Percentiles rank a stretch among this genome's conserved stretches.
Evolutionary conservation across 1,139 yeast species (phyloP).

Genomic region (Wickerhamomyces sp.): DNA sequence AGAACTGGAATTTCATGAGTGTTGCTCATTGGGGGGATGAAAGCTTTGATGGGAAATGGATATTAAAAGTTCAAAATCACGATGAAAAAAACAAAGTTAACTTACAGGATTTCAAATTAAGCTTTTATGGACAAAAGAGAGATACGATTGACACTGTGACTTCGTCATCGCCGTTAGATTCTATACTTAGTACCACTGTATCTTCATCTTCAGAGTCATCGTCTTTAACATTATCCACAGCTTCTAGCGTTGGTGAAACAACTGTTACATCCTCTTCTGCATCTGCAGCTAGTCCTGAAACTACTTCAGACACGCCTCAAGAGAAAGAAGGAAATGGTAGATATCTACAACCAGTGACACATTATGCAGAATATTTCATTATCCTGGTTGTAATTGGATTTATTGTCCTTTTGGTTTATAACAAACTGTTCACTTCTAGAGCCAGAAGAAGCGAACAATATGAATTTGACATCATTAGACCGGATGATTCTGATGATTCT

Average conservation of each 20-base stretch:
- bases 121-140: slow-evolving; percentile 69
- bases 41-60: slow-evolving; percentile 79
- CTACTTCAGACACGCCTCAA: slow-evolving; percentile 4
- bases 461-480: slow-evolving; percentile 75
- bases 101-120: slow-evolving; percentile 69
- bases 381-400: slow-evolving; percentile 59
- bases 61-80: slow-evolving; percentile 52
- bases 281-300: slow-evolving; percentile 3
- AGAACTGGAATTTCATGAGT: slow-evolving; percentile 91
- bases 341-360: slow-evolving; percentile 34
- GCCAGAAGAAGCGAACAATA: slow-evolving; percentile 63
- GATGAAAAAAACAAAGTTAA: slow-evolving; percentile 39
- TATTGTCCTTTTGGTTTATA: slow-evolving; percentile 45
- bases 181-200: background rate
- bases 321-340: slow-evolving; percentile 28
- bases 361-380: slow-evolving; percentile 56
- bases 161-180: background rate
- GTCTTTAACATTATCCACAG: slow-evolving; percentile 1
- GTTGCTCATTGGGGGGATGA: slow-evolving; percentile 97
- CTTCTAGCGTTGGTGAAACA: background rate
- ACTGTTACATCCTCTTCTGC: slow-evolving; percentile 2
- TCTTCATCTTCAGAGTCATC: slow-evolving; percentile 1
- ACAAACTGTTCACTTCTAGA: slow-evolving; percentile 45
- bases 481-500: slow-evolving; percentile 51
- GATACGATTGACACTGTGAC: slow-evolving; percentile 30